Percentiles rank a stretch among this genome's conserved stretches.
Evolutionary conservation across 257 asterid genomes (phyloP).

Genomic region (Lithospermum erythrorhizon): DNA sequence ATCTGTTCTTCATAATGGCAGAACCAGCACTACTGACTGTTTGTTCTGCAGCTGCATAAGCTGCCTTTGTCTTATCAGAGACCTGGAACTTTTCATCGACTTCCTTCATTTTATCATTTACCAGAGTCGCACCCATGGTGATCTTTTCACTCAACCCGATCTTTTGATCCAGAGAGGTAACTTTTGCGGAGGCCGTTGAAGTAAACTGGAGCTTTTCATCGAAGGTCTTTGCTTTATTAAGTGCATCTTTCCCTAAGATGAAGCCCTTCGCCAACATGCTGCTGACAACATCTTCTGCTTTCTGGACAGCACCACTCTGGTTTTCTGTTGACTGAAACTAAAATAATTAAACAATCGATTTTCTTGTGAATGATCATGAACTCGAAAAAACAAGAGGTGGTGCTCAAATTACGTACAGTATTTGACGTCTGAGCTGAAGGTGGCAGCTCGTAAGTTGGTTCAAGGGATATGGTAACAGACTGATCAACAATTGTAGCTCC

Average conservation of each 20-base stretch:
- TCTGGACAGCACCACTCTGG: constrained; percentile 23
- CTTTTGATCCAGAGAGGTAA: constrained; percentile 30
- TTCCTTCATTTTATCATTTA: constrained; percentile 33
- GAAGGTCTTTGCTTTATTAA: constrained; percentile 29
- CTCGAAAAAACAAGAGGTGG: background rate
- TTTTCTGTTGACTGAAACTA: constrained; percentile 18
- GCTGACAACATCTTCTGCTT: constrained; percentile 39
- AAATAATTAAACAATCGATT: background rate
- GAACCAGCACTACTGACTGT: constrained; percentile 38
- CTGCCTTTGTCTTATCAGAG: constrained; percentile 32
- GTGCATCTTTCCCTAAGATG: constrained; percentile 32
- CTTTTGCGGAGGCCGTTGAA: constrained; percentile 33
- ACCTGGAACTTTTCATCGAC: constrained; percentile 37
- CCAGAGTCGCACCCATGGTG: constrained; percentile 22
- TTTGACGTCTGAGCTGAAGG: constrained; percentile 8
- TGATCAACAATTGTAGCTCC: constrained; percentile 25
- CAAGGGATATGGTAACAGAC: constrained; percentile 14
- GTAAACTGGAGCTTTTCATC: constrained; percentile 44
- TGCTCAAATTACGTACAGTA: constrained; percentile 6
- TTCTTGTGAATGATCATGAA: background rate
- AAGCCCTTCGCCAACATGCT: constrained; percentile 38
- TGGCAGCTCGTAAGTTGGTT: constrained; percentile 17
- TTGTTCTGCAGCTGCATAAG: constrained; percentile 31
- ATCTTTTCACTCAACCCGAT: constrained; percentile 35
- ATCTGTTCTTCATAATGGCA: constrained; percentile 40